Base-by-base conservation (phyloP, 139 green algal species). In the Chlamydomonas sp. region DNA sequence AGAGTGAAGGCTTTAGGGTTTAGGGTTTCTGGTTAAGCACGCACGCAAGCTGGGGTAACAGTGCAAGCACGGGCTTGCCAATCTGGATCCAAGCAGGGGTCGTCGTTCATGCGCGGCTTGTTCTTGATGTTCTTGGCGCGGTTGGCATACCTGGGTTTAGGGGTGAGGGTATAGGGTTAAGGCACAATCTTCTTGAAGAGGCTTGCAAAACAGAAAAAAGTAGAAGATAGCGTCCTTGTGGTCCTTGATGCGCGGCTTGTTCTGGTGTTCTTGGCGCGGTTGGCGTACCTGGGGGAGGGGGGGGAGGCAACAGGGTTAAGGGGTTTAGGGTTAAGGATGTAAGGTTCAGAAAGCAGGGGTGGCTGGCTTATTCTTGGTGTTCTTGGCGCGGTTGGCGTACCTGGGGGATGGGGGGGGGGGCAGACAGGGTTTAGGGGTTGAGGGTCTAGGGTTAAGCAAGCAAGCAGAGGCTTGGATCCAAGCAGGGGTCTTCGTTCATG, bases 161-260 rank as follows among this genome's bases (percentile, higher is more conserved):
- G 54, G 24, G 16, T 16, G 54, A n/a, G n/a, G n/a, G n/a, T n/a
- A n/a, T n/a, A n/a, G n/a, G n/a, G n/a, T n/a, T n/a, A n/a, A n/a
- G n/a, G n/a, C n/a, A n/a, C n/a, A n/a, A n/a, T n/a, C n/a, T n/a
- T n/a, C n/a, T n/a, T n/a, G n/a, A n/a, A n/a, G n/a, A n/a, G n/a
- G n/a, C n/a, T n/a, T n/a, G n/a, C n/a, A n/a, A n/a, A n/a, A n/a
- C n/a, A n/a, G n/a, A n/a, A n/a, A n/a, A n/a, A n/a, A n/a, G n/a
- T n/a, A n/a, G n/a, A n/a, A n/a, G n/a, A 96, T 92, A 10, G 92
- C 88, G 67, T 96, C 90, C 83, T 95, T 96, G 66, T 89, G 89
- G 59, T 94, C 87, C 77, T 96, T 96, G 57, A 85, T 81, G 6
- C 79, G 73, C 24, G 88, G 87, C 73, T 90, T 91, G 82, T 94